Evolutionary conservation across 345 rosid species (phyloP), one percentile per base, ranked within the genome.

Genomic region (Pugionium dolabratum): DNA sequence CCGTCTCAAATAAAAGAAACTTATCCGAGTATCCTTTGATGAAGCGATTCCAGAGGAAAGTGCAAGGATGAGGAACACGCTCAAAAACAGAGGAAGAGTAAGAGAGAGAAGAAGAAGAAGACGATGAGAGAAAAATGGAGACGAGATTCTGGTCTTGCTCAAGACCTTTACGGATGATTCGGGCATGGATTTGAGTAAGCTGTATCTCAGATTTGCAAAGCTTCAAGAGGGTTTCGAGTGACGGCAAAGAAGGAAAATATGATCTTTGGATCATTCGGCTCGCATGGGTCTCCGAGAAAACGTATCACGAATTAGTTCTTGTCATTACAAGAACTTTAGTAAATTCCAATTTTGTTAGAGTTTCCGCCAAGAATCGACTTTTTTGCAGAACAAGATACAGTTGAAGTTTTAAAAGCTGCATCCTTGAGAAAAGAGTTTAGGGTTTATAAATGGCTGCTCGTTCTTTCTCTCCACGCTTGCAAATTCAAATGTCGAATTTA

Each of bases 121-220:
- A 74, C 34, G 78, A 71, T n/a, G 78, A 72, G 3, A 88, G 72
- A 4, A 84, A 71, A 31, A 76, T 74, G 70, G 88, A 76, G 43
- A 84, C 39, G 53, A 88, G 78, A 62, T 63, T 75, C 62, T 80
- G 84, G 65, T 91, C 96, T 61, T 83, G 91, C 29, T 85, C 87
- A 66, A 86, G 94, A 52, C 97, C 97, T 59, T 77, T 78, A 45
- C 74, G 82, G 64, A 91, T 79, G 54, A 91, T 78, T 71, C 66
- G 88, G 43, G 90, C 82, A 65, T 88, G 94, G 49, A 91, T 67
- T 70, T 86, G 94, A 40, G 74, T 73, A 54, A 88, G 81, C 29
- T 85, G 86, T 25, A 18, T 39, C 10, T 59, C 73, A 43, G 70
- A 72, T 75, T 69, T 81, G 84, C 90, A 86, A 33, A 78, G 72